Conservation (phyloP, 148 eudicot genomes). For the Oxyria digyna region DNA sequence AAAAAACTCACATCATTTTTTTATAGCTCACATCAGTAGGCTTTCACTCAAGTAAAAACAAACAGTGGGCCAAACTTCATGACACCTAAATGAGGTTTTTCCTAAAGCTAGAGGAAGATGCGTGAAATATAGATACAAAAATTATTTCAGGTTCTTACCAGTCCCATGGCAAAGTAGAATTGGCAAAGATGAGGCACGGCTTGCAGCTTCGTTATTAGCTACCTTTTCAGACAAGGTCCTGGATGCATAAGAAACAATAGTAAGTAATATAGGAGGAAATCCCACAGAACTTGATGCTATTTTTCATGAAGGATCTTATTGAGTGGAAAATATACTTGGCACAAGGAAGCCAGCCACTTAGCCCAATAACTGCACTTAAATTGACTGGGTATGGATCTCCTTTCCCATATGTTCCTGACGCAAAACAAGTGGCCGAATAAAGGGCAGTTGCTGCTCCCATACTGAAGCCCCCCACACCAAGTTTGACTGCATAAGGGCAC, state of each 20-base stretch:
- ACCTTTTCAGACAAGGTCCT: constrained; percentile 48
- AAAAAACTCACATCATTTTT: too few relatives aligned
- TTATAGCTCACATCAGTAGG: too few relatives aligned
- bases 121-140: neutral
- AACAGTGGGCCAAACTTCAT: too few relatives aligned
- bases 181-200: constrained; percentile 73
- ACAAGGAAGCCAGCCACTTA: constrained; percentile 96
- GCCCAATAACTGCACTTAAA: constrained; percentile 70
- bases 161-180: constrained; percentile 80
- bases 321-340: constrained; percentile 53
- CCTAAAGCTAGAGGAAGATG: too few relatives aligned
- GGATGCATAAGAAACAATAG: neutral
- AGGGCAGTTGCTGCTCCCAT: constrained; percentile 95
- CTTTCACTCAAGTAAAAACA: too few relatives aligned
- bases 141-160: constrained; percentile 28
- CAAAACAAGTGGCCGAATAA: constrained; percentile 60
- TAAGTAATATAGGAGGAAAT: neutral
- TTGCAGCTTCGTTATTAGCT: constrained; percentile 42
- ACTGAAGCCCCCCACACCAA: constrained; percentile 92
- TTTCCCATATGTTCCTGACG: constrained; percentile 47
- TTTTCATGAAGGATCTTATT: constrained; percentile 6
- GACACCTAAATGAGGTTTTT: too few relatives aligned
- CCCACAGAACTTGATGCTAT: neutral
- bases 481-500: constrained; percentile 45
- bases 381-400: constrained; percentile 45